Evolutionary conservation across 345 rosid genomes (phyloP), one percentile per base, ranked within the genome.

Genomic region (Anastatica hierochuntica): DNA sequence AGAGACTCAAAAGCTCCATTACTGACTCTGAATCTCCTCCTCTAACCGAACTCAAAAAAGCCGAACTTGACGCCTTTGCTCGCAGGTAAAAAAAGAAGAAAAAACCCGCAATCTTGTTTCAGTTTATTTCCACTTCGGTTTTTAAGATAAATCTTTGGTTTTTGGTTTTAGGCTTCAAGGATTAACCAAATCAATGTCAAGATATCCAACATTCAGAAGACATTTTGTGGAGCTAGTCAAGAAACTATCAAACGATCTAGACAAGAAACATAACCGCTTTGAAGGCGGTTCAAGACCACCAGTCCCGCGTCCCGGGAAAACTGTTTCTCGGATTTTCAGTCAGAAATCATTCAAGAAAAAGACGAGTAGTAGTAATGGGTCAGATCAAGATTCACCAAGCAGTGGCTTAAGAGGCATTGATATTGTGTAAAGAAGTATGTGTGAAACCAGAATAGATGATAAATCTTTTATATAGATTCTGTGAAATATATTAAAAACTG

Each of bases 41-140:
- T 1, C 68, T 78, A 50, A 76, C 97, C 0, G 95, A 94, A 66
- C 80, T 62, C 29, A 81, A 59, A 69, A 81, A 73, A 48, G 99
- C 90, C 5, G 97, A 92, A 67, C 82, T 88, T 29, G 95, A 88
- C 17, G 94, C 85, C 30, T 66, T 94, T 72, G 99, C 97, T 52
- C 77, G 99, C 62, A 83, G 99, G 97, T 92, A 68, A 64, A 46
- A 0, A 26, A 10, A 1, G 4, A 18, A 19, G 14, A 21, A 1
- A 11, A 3, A 17, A 52, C 10, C 12, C 8, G 1, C 12, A 23
- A 14, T 43, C 47, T 9, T 30, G 42, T n/a, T n/a, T n/a, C n/a
- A n/a, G n/a, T n/a, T n/a, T n/a, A n/a, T n/a, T n/a, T n/a, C n/a
- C n/a, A n/a, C n/a, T 29, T 42, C n/a, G 1, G 20, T 1, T 3